Conservation (phyloP, 352 stramenopile species). For the Pseudoperonospora humuli region DNA sequence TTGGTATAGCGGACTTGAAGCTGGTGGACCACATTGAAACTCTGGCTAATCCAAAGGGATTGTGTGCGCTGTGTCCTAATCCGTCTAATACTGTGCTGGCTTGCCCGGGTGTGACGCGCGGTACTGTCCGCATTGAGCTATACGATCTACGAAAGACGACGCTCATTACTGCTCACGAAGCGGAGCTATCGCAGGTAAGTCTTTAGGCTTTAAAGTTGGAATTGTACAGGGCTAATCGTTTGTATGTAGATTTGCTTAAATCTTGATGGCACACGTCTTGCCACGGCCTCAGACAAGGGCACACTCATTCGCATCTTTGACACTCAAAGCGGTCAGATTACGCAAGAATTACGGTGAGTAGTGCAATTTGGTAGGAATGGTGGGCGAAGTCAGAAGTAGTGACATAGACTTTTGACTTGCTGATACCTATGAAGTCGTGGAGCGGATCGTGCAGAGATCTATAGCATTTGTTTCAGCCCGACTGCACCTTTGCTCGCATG, state of each 20-base stretch:
- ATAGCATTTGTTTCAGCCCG: conserved; percentile 95
- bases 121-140: conserved; percentile 94
- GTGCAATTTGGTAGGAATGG: background rate
- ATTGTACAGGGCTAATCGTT: background rate
- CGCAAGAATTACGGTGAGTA: conserved; percentile 72
- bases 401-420: background rate
- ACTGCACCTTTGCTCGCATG: conserved; percentile 91
- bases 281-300: conserved; percentile 94
- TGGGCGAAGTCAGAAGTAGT: background rate
- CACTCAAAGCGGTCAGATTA: conserved; percentile 88
- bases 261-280: conserved; percentile 90
- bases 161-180: conserved; percentile 95
- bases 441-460: conserved; percentile 94
- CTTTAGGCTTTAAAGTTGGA: background rate
- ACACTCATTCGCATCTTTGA: conserved; percentile 98
- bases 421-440: conserved; percentile 62
- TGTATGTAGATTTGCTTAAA: conserved; percentile 83
- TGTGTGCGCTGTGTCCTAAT: conserved; percentile 92
- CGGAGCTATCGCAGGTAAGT: conserved; percentile 78
- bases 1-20: conserved; percentile 86
- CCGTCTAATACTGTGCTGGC: conserved; percentile 92
- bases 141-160: conserved; percentile 94
- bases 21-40: conserved; percentile 98
- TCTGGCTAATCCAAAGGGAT: conserved; percentile 94
- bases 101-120: conserved; percentile 87